A percentile compares a stretch with the other conserved stretches of the same genome.
These are phyloP conservation scores for Pelargonium nanum DNA, from an alignment of 345 rosid genomes.

Conservation along the genomic window DNA sequence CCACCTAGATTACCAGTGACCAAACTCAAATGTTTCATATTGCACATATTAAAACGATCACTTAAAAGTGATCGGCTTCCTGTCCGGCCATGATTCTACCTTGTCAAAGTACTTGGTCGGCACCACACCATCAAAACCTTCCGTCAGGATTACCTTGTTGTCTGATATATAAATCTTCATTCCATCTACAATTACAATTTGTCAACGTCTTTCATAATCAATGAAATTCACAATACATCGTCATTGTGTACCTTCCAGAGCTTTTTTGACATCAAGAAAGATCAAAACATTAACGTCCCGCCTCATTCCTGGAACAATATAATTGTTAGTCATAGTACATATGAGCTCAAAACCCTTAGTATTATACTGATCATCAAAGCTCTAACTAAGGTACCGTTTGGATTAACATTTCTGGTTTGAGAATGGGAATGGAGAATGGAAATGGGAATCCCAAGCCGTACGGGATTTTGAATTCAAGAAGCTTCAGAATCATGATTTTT, in stretches of 20 bases:
- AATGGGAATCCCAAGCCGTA: no score
- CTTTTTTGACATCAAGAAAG: slow-evolving; percentile 63
- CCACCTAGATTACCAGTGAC: no score
- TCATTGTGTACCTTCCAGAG: slow-evolving; percentile 53
- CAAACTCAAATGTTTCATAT: no score
- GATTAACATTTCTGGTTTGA: no score
- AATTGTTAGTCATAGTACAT: background rate
- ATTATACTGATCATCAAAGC: no score
- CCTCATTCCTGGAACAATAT: slow-evolving; percentile 59
- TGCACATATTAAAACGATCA: background rate
- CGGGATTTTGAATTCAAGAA: no score
- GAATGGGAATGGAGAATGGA: no score
- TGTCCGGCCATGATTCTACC: slow-evolving; percentile 76
- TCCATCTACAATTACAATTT: slow-evolving; percentile 38
- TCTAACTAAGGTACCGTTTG: no score
- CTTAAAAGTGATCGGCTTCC: slow-evolving; percentile 31
- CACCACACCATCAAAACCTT: slow-evolving; percentile 78
- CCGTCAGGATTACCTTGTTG: slow-evolving; percentile 75
- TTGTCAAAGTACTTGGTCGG: slow-evolving; percentile 59
- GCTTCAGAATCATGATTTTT: no score
- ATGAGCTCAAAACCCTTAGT: no score
- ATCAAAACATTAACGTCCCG: slow-evolving; percentile 57
- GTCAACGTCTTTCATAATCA: background rate
- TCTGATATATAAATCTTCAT: slow-evolving; percentile 80
- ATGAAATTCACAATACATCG: background rate